Evolutionary conservation across 345 rosid species (phyloP).

Genomic region (Hibiscus syriacus): DNA sequence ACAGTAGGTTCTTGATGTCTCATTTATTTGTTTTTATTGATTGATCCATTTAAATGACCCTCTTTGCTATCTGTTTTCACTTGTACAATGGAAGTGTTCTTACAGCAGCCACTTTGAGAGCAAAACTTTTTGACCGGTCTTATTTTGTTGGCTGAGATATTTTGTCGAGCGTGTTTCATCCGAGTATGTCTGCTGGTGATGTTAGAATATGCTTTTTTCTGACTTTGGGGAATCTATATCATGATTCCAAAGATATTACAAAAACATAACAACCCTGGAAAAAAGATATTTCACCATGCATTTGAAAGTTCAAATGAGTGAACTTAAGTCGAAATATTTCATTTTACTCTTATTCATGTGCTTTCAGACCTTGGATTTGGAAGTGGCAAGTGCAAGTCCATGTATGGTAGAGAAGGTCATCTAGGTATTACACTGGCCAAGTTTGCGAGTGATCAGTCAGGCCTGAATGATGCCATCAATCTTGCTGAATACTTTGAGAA

Average conservation of each 20-base stretch:
- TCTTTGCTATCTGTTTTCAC: background rate
- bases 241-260: background rate
- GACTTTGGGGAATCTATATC: background rate
- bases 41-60: background rate
- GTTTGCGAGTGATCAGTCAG: slow-evolving; percentile 60
- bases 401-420: slow-evolving; percentile 95
- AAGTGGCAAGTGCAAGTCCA: slow-evolving; percentile 78
- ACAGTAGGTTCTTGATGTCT: background rate
- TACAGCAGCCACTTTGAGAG: background rate
- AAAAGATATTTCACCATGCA: background rate
- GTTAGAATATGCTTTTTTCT: background rate
- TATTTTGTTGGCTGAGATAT: background rate
- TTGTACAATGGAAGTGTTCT: background rate
- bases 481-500: slow-evolving; percentile 77
- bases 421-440: slow-evolving; percentile 64
- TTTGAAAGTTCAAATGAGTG: background rate
- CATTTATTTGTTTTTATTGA: background rate
- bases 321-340: background rate
- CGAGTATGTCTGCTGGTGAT: background rate
- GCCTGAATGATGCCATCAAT: slow-evolving; percentile 70
- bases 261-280: background rate
- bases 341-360: slow-evolving; percentile 20
- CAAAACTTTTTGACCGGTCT: background rate
- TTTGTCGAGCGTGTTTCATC: background rate
- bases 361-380: slow-evolving; percentile 73